Conservation (phyloP, 495 filamentous ascomycete genomes). For the Tuber aestivum region DNA sequence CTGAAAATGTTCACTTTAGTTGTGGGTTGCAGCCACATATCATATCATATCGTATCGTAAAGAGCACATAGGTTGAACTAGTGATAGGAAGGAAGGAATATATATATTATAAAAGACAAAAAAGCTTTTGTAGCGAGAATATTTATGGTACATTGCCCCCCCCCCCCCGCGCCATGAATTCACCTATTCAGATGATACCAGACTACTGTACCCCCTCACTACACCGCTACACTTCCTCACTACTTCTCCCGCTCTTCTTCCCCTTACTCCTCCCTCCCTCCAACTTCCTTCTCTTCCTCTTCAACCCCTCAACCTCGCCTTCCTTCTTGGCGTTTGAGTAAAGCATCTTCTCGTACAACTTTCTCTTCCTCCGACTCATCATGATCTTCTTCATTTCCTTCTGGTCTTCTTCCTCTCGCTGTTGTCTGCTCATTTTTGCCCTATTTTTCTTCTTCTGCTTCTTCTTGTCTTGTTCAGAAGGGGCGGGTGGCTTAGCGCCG, state of each 20-base stretch:
- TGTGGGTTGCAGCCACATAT: background rate
- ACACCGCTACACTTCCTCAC: background rate
- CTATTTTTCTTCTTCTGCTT: constrained; percentile 56
- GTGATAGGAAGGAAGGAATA: no score
- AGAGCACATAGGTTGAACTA: background rate
- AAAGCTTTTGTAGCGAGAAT: background rate
- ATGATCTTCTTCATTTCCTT: constrained; percentile 84
- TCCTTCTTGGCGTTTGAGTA: constrained; percentile 80
- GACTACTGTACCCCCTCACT: background rate
- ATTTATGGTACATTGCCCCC: background rate
- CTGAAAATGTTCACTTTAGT: background rate
- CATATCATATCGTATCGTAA: background rate
- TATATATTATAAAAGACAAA: background rate
- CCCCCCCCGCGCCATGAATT: background rate
- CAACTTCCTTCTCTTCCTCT: constrained; percentile 79
- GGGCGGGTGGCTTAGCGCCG: constrained; percentile 44
- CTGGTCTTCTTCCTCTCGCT: constrained; percentile 70
- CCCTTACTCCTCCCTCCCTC: constrained; percentile 57
- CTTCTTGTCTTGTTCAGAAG: constrained; percentile 50
- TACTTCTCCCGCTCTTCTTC: constrained; percentile 20
- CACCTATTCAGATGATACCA: background rate
- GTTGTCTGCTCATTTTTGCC: constrained; percentile 60
- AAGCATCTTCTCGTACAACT: constrained; percentile 86
- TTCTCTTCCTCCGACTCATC: constrained; percentile 86
- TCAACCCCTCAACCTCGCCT: constrained; percentile 65